Evolutionary conservation across 768 basidiomycete species (phyloP).

Genomic region (Lactarius sanguifluus): DNA sequence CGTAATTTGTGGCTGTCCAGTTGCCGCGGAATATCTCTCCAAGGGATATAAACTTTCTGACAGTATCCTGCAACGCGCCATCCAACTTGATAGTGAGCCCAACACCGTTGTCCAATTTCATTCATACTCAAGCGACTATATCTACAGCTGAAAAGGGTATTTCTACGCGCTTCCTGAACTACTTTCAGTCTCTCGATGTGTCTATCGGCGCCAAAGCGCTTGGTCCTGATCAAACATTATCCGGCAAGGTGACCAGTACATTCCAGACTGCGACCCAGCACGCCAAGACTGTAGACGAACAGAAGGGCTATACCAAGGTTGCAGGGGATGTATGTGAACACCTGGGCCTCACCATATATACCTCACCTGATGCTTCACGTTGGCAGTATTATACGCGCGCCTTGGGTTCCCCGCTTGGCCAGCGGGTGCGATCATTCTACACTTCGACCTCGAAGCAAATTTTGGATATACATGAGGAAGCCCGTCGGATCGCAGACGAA

Average conservation of each 20-base stretch:
- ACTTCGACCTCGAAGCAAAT: conserved; percentile 87
- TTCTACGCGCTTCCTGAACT: conserved; percentile 77
- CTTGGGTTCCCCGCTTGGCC: conserved; percentile 71
- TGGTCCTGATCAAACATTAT: conserved; percentile 80
- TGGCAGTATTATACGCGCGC: conserved; percentile 76
- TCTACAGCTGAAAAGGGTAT: conserved; percentile 77
- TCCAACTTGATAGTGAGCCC: conserved; percentile 68
- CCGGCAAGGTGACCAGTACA: conserved; percentile 66
- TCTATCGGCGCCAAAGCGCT: conserved; percentile 66
- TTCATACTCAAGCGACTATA: background rate
- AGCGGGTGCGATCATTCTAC: conserved; percentile 79
- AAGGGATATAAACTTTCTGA: conserved; percentile 85
- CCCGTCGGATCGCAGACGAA: conserved; percentile 68
- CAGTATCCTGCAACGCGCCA: conserved; percentile 70
- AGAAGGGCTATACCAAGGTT: conserved; percentile 69
- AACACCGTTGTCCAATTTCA: background rate
- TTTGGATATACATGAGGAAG: conserved; percentile 91
- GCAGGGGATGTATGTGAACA: conserved; percentile 58
- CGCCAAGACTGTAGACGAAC: conserved; percentile 75
- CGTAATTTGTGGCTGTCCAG: conserved; percentile 38
- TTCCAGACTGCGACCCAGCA: conserved; percentile 64
- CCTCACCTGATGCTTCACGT: background rate
- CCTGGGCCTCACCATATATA: background rate
- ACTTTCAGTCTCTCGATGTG: conserved; percentile 71
- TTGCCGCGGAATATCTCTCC: conserved; percentile 93